Evolutionary conservation across 495 filamentous ascomycete genomes (phyloP).

Genomic region (Aspergillus diversus): DNA sequence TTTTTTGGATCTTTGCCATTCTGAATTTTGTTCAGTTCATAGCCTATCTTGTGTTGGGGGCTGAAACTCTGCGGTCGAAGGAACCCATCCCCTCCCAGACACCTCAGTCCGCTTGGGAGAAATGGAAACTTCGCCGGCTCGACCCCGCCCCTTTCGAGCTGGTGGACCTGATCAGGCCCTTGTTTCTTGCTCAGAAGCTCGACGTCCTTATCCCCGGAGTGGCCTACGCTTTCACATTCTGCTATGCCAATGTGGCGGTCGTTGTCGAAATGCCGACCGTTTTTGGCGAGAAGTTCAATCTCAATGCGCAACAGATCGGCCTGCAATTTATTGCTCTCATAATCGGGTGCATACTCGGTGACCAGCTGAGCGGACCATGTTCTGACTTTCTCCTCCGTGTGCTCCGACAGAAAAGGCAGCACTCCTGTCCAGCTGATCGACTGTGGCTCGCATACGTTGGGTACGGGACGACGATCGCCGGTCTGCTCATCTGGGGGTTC

Average conservation of each 20-base stretch:
- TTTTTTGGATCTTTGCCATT: constrained; percentile 42
- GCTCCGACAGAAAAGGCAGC: constrained; percentile 19
- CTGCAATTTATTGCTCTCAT: constrained; percentile 42
- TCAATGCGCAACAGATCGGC: constrained; percentile 39
- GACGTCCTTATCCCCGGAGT: constrained; percentile 31
- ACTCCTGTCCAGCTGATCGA: constrained; percentile 32
- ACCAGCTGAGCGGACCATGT: constrained; percentile 38
- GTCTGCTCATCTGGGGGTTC: constrained; percentile 36
- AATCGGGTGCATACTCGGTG: constrained; percentile 39
- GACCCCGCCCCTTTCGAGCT: constrained; percentile 18
- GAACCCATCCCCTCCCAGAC: background rate
- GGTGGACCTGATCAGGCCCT: constrained; percentile 29
- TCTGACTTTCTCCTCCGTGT: constrained; percentile 34
- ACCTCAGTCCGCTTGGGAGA: constrained; percentile 14
- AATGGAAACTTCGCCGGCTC: constrained; percentile 28
- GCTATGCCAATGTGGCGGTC: constrained; percentile 37
- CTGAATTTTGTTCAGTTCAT: constrained; percentile 36
- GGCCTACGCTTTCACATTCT: constrained; percentile 36
- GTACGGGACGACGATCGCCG: constrained; percentile 28
- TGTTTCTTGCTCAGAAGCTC: constrained; percentile 25
- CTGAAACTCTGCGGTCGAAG: constrained; percentile 30
- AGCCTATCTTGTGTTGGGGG: constrained; percentile 30
- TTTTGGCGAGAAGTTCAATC: constrained; percentile 36
- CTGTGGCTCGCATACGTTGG: constrained; percentile 42
- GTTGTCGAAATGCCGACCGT: constrained; percentile 39